phyloP scores from a whole-genome alignment of 305 asterid genomes.

The Fraxinus nigra region DNA sequence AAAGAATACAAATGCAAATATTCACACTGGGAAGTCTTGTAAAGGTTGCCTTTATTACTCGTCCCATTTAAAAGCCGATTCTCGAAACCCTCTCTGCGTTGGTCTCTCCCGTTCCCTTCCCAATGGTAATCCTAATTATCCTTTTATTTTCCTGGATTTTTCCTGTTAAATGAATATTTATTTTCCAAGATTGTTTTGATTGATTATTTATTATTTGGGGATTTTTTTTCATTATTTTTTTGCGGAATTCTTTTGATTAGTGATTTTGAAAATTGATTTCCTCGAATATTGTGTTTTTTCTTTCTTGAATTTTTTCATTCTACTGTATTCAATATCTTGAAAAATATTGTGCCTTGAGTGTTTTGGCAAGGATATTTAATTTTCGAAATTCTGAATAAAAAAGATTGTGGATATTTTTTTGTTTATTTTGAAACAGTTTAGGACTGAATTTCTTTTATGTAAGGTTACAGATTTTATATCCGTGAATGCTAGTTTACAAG shows the following conservation, averaged over 20 bases:
- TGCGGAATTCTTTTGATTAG: neutral
- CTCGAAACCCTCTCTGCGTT: constrained; percentile 73
- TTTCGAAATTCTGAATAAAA: neutral
- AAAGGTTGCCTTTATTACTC: constrained; percentile 80
- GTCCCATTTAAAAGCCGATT: constrained; percentile 56
- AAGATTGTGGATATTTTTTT: neutral
- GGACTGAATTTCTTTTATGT: neutral
- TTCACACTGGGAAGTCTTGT: constrained; percentile 63
- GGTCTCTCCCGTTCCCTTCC: constrained; percentile 78
- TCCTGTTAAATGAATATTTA: neutral
- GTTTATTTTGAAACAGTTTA: neutral
- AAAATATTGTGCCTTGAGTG: neutral
- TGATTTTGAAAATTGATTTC: neutral
- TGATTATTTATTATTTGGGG: neutral
- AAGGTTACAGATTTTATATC: neutral
- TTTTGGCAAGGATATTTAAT: neutral
- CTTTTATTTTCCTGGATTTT: neutral
- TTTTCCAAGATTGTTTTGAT: neutral
- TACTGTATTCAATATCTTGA: neutral
- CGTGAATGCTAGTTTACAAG: neutral
- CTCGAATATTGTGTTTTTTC: neutral
- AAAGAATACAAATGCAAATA: constrained; percentile 24
- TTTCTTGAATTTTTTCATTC: neutral
- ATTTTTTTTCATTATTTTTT: neutral
- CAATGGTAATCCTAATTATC: constrained; percentile 46